Conservation (phyloP, 768 basidiomycete species). For the Coprinopsis sp. region DNA sequence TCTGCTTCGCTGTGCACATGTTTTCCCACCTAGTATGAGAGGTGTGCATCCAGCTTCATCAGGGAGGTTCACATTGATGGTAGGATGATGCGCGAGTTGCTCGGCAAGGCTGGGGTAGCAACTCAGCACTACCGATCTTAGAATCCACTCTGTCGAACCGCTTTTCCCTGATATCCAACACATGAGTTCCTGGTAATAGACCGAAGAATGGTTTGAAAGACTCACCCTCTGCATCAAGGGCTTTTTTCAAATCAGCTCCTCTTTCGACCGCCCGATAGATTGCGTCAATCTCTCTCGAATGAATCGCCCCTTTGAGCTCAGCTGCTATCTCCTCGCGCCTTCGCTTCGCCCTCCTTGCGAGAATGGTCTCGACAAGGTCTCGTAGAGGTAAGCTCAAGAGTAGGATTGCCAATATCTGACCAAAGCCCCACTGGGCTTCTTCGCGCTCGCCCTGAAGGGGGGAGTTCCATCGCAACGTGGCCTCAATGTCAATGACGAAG, state of each 20-base stretch:
- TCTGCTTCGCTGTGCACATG: too few species aligned
- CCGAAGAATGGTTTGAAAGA: too few species aligned
- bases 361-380: background rate
- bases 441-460: background rate
- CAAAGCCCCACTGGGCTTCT: constrained; percentile 7
- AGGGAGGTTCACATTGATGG: too few species aligned
- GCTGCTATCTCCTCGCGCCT: background rate
- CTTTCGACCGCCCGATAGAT: background rate
- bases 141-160: too few species aligned
- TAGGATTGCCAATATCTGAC: constrained; percentile 4
- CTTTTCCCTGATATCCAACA: too few species aligned
- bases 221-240: too few species aligned
- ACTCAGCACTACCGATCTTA: too few species aligned
- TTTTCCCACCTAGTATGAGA: too few species aligned
- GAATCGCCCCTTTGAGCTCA: background rate
- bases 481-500: constrained; percentile 5
- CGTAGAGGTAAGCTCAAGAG: constrained; percentile 7
- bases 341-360: background rate
- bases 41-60: too few species aligned
- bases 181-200: too few species aligned
- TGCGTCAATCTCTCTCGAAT: background rate
- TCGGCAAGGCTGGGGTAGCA: too few species aligned
- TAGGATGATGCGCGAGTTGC: too few species aligned
- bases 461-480: background rate
- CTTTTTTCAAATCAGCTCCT: background rate